A percentile compares a stretch with the other conserved stretches of the same genome.
phyloP scores from a whole-genome alignment of 805 yeast species.

The Kodamaea jinghongensis region DNA sequence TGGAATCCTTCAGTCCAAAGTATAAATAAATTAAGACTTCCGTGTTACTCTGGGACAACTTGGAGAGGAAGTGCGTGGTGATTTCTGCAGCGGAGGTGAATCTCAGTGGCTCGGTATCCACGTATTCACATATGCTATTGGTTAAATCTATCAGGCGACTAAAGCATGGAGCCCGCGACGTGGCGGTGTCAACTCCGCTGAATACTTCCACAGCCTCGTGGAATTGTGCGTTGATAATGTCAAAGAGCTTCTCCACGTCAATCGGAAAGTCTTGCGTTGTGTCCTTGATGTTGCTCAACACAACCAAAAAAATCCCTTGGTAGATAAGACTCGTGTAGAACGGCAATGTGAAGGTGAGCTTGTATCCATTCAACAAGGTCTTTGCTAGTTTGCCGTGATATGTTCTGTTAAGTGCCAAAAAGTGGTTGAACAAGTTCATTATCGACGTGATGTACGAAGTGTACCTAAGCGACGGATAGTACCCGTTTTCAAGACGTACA shows the following conservation, averaged over 20 bases:
- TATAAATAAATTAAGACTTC: conserved; percentile 18
- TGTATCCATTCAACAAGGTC: conserved; percentile 3
- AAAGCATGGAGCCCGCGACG: background rate
- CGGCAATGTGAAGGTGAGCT: conserved; percentile 12
- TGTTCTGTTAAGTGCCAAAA: conserved; percentile 13
- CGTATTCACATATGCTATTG: background rate
- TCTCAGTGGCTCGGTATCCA: conserved; percentile 1
- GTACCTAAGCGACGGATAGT: conserved; percentile 29
- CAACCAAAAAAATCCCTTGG: conserved; percentile 19
- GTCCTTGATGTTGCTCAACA: conserved; percentile 15
- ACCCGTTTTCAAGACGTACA: conserved; percentile 23
- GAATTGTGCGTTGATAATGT: conserved; percentile 13
- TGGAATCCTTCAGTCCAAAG: conserved; percentile 27
- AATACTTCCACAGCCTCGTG: conserved; percentile 10
- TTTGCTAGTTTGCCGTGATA: background rate
- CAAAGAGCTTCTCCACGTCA: conserved; percentile 14
- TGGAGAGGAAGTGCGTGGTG: background rate
- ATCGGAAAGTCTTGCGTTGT: conserved; percentile 5
- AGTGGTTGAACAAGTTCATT: conserved; percentile 24
- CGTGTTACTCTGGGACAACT: conserved; percentile 10
- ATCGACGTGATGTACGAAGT: conserved; percentile 26
- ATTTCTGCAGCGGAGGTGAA: background rate
- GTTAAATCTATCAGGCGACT: conserved; percentile 1
- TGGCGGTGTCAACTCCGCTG: background rate
- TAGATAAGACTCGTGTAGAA: conserved; percentile 19